Conservation (phyloP, 805 yeast species). For the Citeromyces matritensis region DNA sequence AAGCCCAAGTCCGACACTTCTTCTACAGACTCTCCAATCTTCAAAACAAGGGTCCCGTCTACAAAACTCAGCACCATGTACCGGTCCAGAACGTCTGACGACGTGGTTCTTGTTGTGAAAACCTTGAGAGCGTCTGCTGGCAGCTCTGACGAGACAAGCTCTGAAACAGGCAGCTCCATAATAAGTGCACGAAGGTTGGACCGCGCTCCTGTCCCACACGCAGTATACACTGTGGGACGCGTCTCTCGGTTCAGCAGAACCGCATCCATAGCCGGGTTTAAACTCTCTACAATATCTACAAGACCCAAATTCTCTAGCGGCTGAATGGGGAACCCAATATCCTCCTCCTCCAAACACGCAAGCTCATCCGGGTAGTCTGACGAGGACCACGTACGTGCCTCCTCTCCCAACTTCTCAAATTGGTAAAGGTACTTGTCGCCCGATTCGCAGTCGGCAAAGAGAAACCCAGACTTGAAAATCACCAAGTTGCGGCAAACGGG, state of each 20-base stretch:
- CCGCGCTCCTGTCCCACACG: constrained; percentile 26
- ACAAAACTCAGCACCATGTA: constrained; percentile 52
- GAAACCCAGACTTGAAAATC: constrained; percentile 61
- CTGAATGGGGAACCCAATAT: constrained; percentile 13
- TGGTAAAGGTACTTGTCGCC: constrained; percentile 63
- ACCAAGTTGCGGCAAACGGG: constrained; percentile 39
- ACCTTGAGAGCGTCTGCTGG: constrained; percentile 51
- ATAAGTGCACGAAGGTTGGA: constrained; percentile 31
- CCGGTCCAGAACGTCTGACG: constrained; percentile 34
- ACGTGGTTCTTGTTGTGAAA: constrained; percentile 41
- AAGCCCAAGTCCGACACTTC: constrained; percentile 58
- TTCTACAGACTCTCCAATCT: constrained; percentile 70
- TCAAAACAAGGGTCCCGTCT: constrained; percentile 56
- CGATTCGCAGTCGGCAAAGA: constrained; percentile 50
- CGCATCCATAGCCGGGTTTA: constrained; percentile 39
- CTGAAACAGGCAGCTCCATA: constrained; percentile 45
- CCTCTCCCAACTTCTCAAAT: constrained; percentile 61
- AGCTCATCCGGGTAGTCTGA: constrained; percentile 17
- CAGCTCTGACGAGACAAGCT: constrained; percentile 59
- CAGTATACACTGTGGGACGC: constrained; percentile 23
- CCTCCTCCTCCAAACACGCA: constrained; percentile 10
- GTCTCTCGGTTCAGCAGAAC: constrained; percentile 14
- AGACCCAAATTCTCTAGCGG: constrained; percentile 41
- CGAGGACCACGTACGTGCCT: constrained; percentile 18
- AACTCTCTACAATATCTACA: constrained; percentile 29